Percentiles rank a stretch among this genome's conserved stretches.
phyloP scores from a whole-genome alignment of 768 basidiomycete species.

The Ramaria sp. region DNA sequence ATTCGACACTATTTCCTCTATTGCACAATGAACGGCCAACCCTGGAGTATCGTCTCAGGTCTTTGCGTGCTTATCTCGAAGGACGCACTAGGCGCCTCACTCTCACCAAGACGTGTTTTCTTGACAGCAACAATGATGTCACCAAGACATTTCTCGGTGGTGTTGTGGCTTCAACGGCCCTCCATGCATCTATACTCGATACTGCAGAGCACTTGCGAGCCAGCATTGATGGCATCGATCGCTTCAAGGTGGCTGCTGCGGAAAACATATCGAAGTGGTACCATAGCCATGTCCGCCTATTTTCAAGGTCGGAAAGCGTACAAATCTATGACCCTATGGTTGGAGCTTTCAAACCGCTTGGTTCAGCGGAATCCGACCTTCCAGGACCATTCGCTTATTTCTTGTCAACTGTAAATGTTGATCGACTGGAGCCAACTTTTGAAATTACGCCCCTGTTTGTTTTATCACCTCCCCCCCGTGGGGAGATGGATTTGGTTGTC shows the following conservation, averaged over 20 bases:
- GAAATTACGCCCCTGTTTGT: constrained; percentile 58
- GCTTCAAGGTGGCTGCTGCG: constrained; percentile 80
- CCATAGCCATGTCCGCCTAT: constrained; percentile 46
- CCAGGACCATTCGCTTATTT: constrained; percentile 83
- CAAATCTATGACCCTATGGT: constrained; percentile 46
- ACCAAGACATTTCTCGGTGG: constrained; percentile 36
- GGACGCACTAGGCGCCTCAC: constrained; percentile 33
- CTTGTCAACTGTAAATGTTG: constrained; percentile 70
- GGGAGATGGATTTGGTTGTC: constrained; percentile 58
- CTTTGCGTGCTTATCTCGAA: constrained; percentile 41
- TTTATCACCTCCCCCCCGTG: constrained; percentile 29
- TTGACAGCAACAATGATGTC: constrained; percentile 17
- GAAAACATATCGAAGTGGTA: constrained; percentile 71
- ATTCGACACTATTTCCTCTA: constrained; percentile 63
- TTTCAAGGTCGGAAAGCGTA: constrained; percentile 34
- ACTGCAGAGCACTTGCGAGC: constrained; percentile 70
- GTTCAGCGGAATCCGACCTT: constrained; percentile 28
- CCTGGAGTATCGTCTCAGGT: constrained; percentile 39
- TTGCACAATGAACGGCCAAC: constrained; percentile 13
- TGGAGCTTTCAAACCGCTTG: constrained; percentile 34
- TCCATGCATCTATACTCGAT: constrained; percentile 78
- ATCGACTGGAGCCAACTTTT: constrained; percentile 78
- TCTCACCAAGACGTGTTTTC: constrained; percentile 35
- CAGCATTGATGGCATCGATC: constrained; percentile 63
- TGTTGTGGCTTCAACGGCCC: constrained; percentile 77